Percentiles rank a stretch among this genome's conserved stretches.
Evolutionary conservation across 2,329 filamentous ascomycete species (phyloP).

Genomic region (Penicillium corylophilum): DNA sequence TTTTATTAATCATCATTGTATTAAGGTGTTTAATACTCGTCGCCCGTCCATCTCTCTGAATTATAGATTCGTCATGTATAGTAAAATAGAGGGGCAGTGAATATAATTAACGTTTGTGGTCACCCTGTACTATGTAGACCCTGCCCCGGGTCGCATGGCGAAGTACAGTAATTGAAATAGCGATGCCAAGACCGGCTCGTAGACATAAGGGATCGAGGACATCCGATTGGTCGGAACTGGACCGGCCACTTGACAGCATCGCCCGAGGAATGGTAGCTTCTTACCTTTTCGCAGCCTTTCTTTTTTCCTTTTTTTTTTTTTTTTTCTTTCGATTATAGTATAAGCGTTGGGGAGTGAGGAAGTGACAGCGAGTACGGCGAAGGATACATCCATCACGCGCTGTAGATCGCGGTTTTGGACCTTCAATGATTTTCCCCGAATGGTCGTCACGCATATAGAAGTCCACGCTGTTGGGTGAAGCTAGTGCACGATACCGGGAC

Average conservation of each 20-base stretch:
- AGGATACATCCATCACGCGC: not conserved
- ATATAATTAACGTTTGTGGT: too few relatives aligned
- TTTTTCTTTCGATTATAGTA: not conserved
- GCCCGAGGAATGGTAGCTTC: not conserved
- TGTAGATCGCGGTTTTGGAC: not conserved
- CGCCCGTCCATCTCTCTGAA: too few relatives aligned
- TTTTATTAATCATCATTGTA: too few relatives aligned
- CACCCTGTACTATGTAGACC: too few relatives aligned
- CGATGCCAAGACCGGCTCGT: not conserved
- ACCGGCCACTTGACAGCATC: conserved; percentile 3
- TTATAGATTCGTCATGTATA: too few relatives aligned
- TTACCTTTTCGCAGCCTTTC: not conserved
- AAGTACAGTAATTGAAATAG: not conserved
- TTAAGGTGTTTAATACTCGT: too few relatives aligned
- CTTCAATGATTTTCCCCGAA: not conserved
- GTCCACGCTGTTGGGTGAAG: not conserved
- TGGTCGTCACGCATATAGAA: not conserved
- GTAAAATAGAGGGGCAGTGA: too few relatives aligned
- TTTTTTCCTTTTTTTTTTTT: not conserved
- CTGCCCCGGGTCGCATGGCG: not conserved
- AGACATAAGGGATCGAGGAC: too few relatives aligned
- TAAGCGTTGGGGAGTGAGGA: too few relatives aligned
- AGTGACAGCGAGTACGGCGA: not conserved
- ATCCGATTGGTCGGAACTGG: conserved; percentile 7
- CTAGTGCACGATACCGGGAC: not conserved